These are phyloP conservation scores for Butyriboletus appendiculatus DNA, from an alignment of 1,284 basidiomycete species.

Conservation along the genomic window DNA sequence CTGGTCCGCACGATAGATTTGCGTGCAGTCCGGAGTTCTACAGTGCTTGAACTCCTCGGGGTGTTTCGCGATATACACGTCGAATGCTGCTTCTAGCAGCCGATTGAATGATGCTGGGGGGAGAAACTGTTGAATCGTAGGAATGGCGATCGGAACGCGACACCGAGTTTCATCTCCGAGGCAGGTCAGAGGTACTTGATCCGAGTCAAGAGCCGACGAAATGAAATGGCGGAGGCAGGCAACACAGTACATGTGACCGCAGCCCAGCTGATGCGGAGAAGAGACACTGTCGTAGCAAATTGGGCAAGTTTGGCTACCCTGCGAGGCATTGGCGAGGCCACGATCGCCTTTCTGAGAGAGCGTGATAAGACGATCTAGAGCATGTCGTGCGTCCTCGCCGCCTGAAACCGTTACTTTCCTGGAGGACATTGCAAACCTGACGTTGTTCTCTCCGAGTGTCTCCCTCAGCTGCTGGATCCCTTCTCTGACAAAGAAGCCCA, in stretches of 20 bases:
- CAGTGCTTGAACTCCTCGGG: slow-evolving; percentile 52
- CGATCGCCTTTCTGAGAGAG: slow-evolving; percentile 36
- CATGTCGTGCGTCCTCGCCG: slow-evolving; percentile 49
- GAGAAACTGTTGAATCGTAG: slow-evolving; percentile 49
- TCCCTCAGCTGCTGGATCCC: slow-evolving; percentile 49
- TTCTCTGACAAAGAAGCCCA: slow-evolving; percentile 50
- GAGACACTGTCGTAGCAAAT: slow-evolving; percentile 50
- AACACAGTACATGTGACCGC: slow-evolving; percentile 55
- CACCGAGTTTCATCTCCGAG: slow-evolving; percentile 52
- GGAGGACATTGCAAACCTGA: slow-evolving; percentile 41
- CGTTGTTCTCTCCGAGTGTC: slow-evolving; percentile 50
- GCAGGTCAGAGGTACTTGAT: slow-evolving; percentile 52
- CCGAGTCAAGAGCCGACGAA: slow-evolving; percentile 44
- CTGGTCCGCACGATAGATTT: slow-evolving; percentile 46
- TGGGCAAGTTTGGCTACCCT: slow-evolving; percentile 42
- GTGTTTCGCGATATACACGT: slow-evolving; percentile 45
- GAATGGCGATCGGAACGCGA: slow-evolving; percentile 48
- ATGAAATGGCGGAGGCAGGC: slow-evolving; percentile 54
- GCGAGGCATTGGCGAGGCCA: slow-evolving; percentile 6
- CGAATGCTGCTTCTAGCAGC: slow-evolving; percentile 48
- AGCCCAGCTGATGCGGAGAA: slow-evolving; percentile 46
- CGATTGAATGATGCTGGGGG: slow-evolving; percentile 43
- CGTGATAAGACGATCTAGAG: slow-evolving; percentile 43
- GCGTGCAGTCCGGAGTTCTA: slow-evolving; percentile 56
- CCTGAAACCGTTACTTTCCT: slow-evolving; percentile 46